These are phyloP conservation scores for Rhizopus stolonifer DNA, from an alignment of 371 early-diverging fungal species.

Conservation along the genomic window DNA sequence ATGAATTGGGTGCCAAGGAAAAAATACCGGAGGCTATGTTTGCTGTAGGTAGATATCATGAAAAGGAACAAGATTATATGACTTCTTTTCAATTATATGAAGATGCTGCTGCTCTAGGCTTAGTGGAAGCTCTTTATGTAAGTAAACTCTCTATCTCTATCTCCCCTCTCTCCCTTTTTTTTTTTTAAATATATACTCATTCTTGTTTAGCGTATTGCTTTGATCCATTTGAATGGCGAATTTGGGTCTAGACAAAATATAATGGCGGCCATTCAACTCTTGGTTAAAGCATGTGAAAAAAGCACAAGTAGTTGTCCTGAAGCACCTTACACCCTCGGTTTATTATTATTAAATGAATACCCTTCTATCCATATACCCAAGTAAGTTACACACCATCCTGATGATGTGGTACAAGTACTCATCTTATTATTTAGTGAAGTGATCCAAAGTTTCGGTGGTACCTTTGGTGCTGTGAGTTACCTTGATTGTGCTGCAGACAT, in stretches of 20 bases:
- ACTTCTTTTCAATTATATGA: conserved; percentile 74
- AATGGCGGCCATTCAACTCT: conserved; percentile 25
- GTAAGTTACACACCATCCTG: conserved; percentile 15
- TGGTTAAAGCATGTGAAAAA: conserved; percentile 35
- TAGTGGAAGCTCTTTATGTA: conserved; percentile 71
- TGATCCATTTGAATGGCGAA: conserved; percentile 41
- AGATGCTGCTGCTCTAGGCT: conserved; percentile 70
- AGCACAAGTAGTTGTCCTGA: conserved; percentile 34
- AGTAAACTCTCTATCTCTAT: no score
- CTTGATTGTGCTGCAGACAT: conserved; percentile 37
- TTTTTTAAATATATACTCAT: background rate
- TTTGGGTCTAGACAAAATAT: conserved; percentile 39
- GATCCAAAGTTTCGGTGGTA: conserved; percentile 31
- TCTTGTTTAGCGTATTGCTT: conserved; percentile 33
- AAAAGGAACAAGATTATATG: conserved; percentile 59
- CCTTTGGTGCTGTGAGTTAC: conserved; percentile 29
- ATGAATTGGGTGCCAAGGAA: conserved; percentile 31
- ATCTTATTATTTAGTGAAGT: conserved; percentile 18
- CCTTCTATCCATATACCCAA: conserved; percentile 33
- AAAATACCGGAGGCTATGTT: conserved; percentile 43
- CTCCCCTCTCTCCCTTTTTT: no score
- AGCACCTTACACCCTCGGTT: conserved; percentile 39
- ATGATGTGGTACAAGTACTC: background rate
- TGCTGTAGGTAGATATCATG: conserved; percentile 37
- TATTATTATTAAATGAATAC: conserved; percentile 32